Conservation (phyloP, 805 yeast genomes). For the Debaryomyces hansenii region DNA sequence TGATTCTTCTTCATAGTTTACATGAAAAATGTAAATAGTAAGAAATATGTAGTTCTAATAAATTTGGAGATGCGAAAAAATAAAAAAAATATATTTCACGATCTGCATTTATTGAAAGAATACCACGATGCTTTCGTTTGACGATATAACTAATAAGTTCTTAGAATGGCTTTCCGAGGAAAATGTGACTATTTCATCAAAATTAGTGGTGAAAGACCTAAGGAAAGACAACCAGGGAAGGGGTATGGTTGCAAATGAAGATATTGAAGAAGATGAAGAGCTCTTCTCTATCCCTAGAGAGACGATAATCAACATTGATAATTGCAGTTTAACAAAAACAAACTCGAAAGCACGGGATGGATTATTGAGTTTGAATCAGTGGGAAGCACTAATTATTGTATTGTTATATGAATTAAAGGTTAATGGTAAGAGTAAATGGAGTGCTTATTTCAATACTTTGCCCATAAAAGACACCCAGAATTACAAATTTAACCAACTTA, state of each 20-base stretch:
- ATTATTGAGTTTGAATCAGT: conserved; percentile 52
- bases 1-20: not conserved
- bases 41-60: too few relatives aligned
- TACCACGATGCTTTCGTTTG: not conserved
- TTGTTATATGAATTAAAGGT: conserved; percentile 59
- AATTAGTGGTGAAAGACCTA: conserved; percentile 61
- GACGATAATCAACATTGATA: conserved; percentile 58
- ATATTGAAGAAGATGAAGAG: conserved; percentile 60
- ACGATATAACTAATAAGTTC: conserved; percentile 18
- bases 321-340: conserved; percentile 44
- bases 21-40: not conserved
- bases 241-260: conserved; percentile 65
- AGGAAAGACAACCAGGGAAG: conserved; percentile 68
- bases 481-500: conserved; percentile 58
- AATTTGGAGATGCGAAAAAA: too few relatives aligned
- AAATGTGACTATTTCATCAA: conserved; percentile 52
- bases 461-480: conserved; percentile 46
- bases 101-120: too few relatives aligned
- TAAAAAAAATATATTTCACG: too few relatives aligned
- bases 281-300: conserved; percentile 69
- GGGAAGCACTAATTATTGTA: conserved; percentile 77
- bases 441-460: conserved; percentile 65
- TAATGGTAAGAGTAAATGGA: conserved; percentile 59
- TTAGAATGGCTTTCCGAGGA: conserved; percentile 25
- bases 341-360: conserved; percentile 30